These are phyloP conservation scores for Backusella tarrabulga DNA, from an alignment of 192 early-diverging fungal species.

Conservation along the genomic window DNA sequence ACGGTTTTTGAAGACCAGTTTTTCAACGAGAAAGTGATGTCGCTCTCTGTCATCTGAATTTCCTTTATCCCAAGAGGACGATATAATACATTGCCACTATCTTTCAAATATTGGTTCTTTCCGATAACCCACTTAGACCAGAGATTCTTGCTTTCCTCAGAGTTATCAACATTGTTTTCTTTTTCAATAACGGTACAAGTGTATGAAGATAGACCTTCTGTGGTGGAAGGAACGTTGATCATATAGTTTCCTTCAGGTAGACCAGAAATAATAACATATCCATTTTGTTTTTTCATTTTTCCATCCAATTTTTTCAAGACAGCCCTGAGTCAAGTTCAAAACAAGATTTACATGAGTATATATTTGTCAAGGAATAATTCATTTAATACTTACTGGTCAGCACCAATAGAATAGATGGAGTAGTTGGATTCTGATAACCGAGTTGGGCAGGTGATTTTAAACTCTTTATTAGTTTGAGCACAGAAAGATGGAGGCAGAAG, in stretches of 20 bases:
- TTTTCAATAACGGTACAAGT: not conserved
- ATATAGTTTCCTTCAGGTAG: conserved; percentile 3
- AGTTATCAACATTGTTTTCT: not conserved
- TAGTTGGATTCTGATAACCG: not conserved
- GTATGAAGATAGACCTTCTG: not conserved
- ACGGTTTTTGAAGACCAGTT: not conserved
- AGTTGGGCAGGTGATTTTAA: conserved; percentile 18
- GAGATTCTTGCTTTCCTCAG: not conserved
- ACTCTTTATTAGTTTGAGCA: conserved; percentile 11
- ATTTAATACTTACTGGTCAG: not conserved
- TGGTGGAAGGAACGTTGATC: not conserved
- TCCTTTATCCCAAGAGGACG: not conserved
- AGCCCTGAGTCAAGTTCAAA: not conserved
- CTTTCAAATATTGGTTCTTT: not conserved
- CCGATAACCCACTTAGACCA: conserved; percentile 13
- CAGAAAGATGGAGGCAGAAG: conserved; percentile 18
- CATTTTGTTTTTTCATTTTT: not conserved
- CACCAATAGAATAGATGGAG: conserved; percentile 17
- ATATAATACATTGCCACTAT: not conserved
- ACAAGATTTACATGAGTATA: not conserved
- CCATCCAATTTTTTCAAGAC: not conserved
- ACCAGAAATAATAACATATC: conserved; percentile 1
- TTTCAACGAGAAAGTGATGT: not conserved
- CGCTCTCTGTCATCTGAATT: not conserved
- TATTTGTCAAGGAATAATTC: not conserved